Evolutionary conservation across 352 stramenopile species (phyloP), one percentile per base, ranked within the genome.

Genomic region (Peronospora tabacina): DNA sequence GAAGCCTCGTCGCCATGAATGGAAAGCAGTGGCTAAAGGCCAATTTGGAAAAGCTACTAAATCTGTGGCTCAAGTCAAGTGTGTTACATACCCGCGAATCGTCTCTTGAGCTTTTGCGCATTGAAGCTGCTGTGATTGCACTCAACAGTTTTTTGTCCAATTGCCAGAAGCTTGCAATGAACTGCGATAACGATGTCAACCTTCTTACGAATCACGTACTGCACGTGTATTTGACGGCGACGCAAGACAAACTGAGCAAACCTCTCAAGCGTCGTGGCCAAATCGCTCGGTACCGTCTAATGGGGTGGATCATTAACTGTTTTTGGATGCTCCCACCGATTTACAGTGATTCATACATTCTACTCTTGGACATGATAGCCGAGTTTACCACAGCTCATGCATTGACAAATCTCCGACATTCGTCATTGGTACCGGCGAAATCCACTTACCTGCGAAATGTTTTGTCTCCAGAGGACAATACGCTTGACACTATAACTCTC

Each of bases 281-380:
- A 70, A 74, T 87, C 15, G 83, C 83, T 20, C 66, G 81, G 12
- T 82, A 89, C 38, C 81, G 83, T 34, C 61, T 94, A 7, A 66
- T 92, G 35, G 63, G 72, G 11, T 90, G 78, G 76, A 66, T 91
- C 26, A 57, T 94, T 34, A 86, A 89, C 43, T 85, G 69, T 33
- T 94, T 83, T 46, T 63, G 66, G 11, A 61, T 85, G 48, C 57
- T 94, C 3, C 83, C 83, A 13, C 74, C 71, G 3, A 76, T 90
- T 40, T 90, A 78, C 66, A 83, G 71, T 40, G 83, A 94, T 60
- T 88, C 83, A 8, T 90, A 85, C 53, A 83, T 94, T 30, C 59
- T 75, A 7, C 51, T 94, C 12, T 51, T 92, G 6, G 81, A 94
- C 52, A 41, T 94, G 7, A 69, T 92, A 38, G 80, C 81, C 0